Conservation (phyloP, 805 yeast genomes). For the Nakazawaea ishiwadae region DNA sequence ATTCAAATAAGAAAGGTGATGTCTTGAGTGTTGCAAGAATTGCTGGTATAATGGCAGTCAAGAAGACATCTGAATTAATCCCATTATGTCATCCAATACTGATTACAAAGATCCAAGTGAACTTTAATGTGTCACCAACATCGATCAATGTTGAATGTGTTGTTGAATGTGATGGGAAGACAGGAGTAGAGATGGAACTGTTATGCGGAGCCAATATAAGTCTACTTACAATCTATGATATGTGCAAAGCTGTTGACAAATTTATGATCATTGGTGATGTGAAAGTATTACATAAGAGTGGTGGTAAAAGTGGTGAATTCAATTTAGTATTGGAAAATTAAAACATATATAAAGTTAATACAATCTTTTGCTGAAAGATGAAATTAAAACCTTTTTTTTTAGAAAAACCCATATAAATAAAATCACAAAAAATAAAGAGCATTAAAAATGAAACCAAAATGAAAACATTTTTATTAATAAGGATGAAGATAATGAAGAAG, state of each 20-base stretch:
- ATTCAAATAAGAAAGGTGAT: slow-evolving; percentile 46
- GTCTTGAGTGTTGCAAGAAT: slow-evolving; percentile 43
- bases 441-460: too few relatives aligned
- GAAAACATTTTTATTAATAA: neutral
- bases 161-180: slow-evolving; percentile 43
- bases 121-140: slow-evolving; percentile 21
- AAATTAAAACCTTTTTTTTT: neutral
- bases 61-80: slow-evolving; percentile 39
- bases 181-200: slow-evolving; percentile 60
- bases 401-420: neutral
- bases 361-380: neutral
- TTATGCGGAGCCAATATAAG: slow-evolving; percentile 39
- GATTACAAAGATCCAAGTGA: slow-evolving; percentile 35
- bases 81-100: slow-evolving; percentile 48
- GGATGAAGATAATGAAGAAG: neutral
- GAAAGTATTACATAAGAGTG: slow-evolving; percentile 34
- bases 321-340: neutral
- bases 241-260: slow-evolving; percentile 56
- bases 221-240: slow-evolving; percentile 47
- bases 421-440: neutral
- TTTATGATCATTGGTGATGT: slow-evolving; percentile 35
- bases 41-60: slow-evolving; percentile 49
- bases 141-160: slow-evolving; percentile 28
- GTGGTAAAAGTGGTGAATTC: slow-evolving; percentile 33
- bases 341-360: neutral